phyloP scores from a whole-genome alignment of 2,329 filamentous ascomycete species.

The Botrytis tulipae region DNA sequence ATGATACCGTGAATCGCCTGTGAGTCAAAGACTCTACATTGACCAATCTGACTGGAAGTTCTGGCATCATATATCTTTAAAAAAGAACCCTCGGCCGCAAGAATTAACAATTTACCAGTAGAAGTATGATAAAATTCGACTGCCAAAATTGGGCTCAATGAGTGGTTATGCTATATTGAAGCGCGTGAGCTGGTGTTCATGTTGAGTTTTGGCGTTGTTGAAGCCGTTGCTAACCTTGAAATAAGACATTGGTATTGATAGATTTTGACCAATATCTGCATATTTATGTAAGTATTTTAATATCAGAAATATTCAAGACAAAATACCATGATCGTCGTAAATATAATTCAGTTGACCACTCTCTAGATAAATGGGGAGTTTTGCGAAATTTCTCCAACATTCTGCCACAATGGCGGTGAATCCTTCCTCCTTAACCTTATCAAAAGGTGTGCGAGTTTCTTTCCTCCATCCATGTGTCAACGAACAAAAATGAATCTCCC shows the following conservation, averaged over 20 bases:
- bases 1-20: conserved; percentile 74
- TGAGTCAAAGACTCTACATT: conserved; percentile 57
- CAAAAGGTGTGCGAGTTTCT: neutral
- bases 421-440: neutral
- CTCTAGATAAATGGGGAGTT: neutral
- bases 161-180: conserved; percentile 35
- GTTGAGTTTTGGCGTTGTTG: neutral
- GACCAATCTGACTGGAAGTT: conserved; percentile 41
- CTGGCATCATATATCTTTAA: conserved; percentile 50
- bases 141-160: conserved; percentile 55
- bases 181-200: conserved; percentile 9
- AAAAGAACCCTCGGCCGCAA: conserved; percentile 60
- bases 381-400: neutral
- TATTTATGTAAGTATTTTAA: neutral
- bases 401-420: neutral
- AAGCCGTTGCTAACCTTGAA: conserved; percentile 17
- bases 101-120: conserved; percentile 43
- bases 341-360: neutral
- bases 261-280: conserved; percentile 1
- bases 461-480: neutral
- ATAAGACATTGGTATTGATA: conserved; percentile 14
- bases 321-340: neutral
- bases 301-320: neutral
- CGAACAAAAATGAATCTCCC: neutral
- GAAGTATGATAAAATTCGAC: conserved; percentile 50